Evolutionary conservation across 257 asterid species (phyloP), one percentile per base, ranked within the genome.

Genomic region (Primulina huaijiensis): DNA sequence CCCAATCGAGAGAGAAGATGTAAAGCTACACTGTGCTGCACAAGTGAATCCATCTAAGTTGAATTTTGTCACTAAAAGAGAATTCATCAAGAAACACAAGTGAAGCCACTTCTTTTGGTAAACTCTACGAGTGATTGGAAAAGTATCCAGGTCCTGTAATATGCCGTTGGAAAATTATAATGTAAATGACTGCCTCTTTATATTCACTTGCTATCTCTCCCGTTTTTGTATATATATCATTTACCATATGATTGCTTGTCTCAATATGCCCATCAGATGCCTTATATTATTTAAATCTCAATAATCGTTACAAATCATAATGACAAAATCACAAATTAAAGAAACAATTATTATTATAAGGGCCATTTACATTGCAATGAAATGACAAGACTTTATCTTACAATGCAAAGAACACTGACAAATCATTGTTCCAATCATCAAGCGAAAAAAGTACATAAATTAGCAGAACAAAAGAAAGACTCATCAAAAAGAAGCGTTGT

Each of bases 61-160:
- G 34, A 31, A 31, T 31, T 31, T 31, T 31, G 34, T 31, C 5
- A 31, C 5, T 31, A 31, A 31, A 31, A 31, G 34, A 31, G 34
- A 31, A 5, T 31, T 31, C 34, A 31, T 31, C 34, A 31, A 31
- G 34, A 31, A 31, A 31, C 34, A 58, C 50, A 29, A 59, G 61
- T 67, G 70, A 62, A 62, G 53, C 69, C 20, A 60, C 73, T 62
- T 63, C 34, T 31, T 31, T 31, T 31, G 34, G 70, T 59, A 74
- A 65, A 50, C 27, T 73, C 58, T 80, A 65, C 72, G 9, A 33
- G 37, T 31, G 50, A 29, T 31, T 2, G 30, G 37, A 69, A 69
- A 72, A 68, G 57, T 62, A 67, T 31, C 34, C 34, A 31, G 40
- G 25, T 65, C 67, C 27, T 68, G 30, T 21, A 20, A 38, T 71